These are phyloP conservation scores for Podospora bellae-mahoneyi DNA, from an alignment of 495 filamentous ascomycete genomes.

Conservation along the genomic window DNA sequence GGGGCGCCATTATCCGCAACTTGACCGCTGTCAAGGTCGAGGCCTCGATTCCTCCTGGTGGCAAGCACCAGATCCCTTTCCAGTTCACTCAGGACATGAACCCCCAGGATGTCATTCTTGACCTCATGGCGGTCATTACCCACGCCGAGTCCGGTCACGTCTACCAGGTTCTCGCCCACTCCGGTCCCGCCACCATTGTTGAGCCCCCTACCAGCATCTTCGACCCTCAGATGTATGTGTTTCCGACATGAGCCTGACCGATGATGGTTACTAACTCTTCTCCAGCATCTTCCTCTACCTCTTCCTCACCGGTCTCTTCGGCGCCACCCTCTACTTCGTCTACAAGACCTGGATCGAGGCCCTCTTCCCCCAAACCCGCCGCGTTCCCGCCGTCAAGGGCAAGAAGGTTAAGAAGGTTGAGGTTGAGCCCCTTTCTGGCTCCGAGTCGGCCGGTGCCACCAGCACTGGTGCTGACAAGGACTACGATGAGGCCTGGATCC, in stretches of 20 bases:
- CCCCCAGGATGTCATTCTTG: constrained; percentile 80
- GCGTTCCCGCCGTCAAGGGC: constrained; percentile 55
- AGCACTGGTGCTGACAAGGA: constrained; percentile 57
- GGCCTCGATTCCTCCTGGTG: constrained; percentile 71
- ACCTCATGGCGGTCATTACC: constrained; percentile 66
- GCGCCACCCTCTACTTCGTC: constrained; percentile 84
- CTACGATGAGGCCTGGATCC: constrained; percentile 97
- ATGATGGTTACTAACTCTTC: constrained; percentile 24
- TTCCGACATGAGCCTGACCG: too few relatives aligned
- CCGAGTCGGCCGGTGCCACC: constrained; percentile 67
- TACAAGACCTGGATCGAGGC: constrained; percentile 96
- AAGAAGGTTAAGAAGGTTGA: constrained; percentile 56
- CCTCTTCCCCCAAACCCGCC: constrained; percentile 89
- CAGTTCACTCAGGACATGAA: constrained; percentile 87
- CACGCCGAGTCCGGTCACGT: constrained; percentile 57
- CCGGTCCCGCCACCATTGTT: constrained; percentile 83
- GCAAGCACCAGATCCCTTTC: constrained; percentile 73
- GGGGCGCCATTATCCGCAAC: constrained; percentile 68
- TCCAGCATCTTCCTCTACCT: constrained; percentile 93
- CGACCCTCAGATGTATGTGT: constrained; percentile 87
- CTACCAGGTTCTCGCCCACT: constrained; percentile 77
- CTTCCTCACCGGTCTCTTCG: constrained; percentile 75
- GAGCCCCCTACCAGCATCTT: constrained; percentile 91
- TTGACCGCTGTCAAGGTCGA: constrained; percentile 73
- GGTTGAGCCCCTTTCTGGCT: constrained; percentile 61